phyloP scores from a whole-genome alignment of 306 rosid genomes.

The Betula pendula region DNA sequence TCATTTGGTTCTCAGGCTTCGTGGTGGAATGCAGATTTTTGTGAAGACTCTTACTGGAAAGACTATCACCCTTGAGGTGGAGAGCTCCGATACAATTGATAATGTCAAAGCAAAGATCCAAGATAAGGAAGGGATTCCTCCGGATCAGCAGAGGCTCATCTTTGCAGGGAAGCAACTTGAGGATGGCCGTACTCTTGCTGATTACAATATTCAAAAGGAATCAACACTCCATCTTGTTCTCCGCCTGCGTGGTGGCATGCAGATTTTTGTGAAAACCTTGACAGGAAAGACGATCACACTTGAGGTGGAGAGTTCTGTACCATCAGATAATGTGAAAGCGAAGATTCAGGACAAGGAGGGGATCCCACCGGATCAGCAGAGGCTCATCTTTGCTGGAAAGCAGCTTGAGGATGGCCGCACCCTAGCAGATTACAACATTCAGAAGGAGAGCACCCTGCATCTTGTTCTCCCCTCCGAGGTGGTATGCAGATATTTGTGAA shows the following conservation, averaged over 20 bases:
- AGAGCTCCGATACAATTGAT: not conserved
- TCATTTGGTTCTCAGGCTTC: not conserved
- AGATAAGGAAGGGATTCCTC: not conserved
- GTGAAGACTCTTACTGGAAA: not conserved
- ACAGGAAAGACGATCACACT: not conserved
- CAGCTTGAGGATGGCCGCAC: too few species aligned
- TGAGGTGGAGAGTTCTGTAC: not conserved
- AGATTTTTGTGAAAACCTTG: not conserved
- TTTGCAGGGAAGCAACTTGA: not conserved
- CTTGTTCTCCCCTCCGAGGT: not conserved
- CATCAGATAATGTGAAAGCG: too few species aligned
- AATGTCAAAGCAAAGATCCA: not conserved
- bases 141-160: not conserved
- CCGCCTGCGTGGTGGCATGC: not conserved
- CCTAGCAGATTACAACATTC: too few species aligned
- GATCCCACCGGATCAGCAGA: too few species aligned
- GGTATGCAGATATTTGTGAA: not conserved
- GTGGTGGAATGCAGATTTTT: not conserved
- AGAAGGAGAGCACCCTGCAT: too few species aligned
- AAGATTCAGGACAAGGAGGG: too few species aligned
- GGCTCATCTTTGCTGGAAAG: too few species aligned
- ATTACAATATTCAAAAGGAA: not conserved
- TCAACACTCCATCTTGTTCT: not conserved
- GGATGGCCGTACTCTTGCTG: not conserved
- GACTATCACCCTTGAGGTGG: not conserved